Conservation (phyloP, 345 rosid species). For the Streptanthus diversifolius region DNA sequence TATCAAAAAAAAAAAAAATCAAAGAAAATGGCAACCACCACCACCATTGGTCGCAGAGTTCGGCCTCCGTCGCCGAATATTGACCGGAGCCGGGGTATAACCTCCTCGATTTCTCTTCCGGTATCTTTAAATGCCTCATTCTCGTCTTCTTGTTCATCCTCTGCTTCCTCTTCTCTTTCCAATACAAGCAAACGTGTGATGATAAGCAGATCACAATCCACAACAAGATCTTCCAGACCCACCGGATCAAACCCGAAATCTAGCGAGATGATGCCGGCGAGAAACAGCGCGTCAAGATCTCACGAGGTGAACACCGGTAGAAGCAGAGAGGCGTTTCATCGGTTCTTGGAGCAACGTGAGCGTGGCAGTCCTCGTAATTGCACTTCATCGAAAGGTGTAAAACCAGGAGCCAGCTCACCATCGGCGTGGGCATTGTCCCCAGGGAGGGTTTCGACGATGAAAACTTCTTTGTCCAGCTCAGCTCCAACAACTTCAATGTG, state of each 20-base stretch:
- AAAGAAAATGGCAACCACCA: conserved; percentile 19
- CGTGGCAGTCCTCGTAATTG: conserved; percentile 38
- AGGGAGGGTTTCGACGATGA: conserved; percentile 39
- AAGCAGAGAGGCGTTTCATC: conserved; percentile 25
- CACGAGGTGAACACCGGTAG: conserved; percentile 12
- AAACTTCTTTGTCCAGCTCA: conserved; percentile 8
- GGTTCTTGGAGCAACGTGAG: conserved; percentile 37
- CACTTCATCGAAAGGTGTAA: conserved; percentile 25
- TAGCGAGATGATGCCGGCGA: conserved; percentile 18
- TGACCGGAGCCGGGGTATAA: conserved; percentile 17
- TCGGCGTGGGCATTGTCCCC: conserved; percentile 86
- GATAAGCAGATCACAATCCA: conserved; percentile 32
- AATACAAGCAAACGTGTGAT: conserved; percentile 25
- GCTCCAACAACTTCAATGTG: conserved; percentile 20
- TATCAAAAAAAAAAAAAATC: background rate
- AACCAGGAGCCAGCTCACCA: conserved; percentile 38
- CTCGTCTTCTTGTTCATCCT: conserved; percentile 23
- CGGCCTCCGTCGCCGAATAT: conserved; percentile 31
- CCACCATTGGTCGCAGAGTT: conserved; percentile 23
- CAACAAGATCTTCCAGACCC: conserved; percentile 34
- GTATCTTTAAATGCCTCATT: conserved; percentile 31
- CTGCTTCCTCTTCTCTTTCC: conserved; percentile 31
- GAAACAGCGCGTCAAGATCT: conserved; percentile 34
- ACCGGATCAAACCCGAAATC: background rate
- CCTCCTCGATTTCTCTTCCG: conserved; percentile 26